Conservation (phyloP, 495 filamentous ascomycete genomes). For the Rhypophila decipiens region DNA sequence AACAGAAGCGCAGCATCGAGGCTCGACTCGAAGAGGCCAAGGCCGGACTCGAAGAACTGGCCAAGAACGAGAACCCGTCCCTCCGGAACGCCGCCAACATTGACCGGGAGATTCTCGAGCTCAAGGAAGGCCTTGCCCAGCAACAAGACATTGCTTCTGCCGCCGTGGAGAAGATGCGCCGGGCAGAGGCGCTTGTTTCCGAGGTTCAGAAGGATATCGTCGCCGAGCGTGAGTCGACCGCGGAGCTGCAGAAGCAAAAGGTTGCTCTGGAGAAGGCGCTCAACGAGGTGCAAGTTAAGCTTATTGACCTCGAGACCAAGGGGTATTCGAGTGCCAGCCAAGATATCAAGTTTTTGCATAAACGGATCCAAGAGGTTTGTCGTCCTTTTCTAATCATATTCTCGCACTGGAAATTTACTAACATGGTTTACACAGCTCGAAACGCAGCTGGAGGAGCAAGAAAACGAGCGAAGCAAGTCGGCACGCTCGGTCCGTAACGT, state of each 20-base stretch:
- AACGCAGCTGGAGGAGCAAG: conserved; percentile 79
- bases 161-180: conserved; percentile 96
- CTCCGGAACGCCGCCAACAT: conserved; percentile 87
- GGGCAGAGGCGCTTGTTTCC: conserved; percentile 77
- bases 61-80: conserved; percentile 78
- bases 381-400: conserved; percentile 1
- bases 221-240: conserved; percentile 78
- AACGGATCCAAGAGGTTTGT: conserved; percentile 89
- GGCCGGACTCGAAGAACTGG: conserved; percentile 85
- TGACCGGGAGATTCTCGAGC: conserved; percentile 82
- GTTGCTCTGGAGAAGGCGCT: conserved; percentile 80
- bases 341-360: conserved; percentile 91
- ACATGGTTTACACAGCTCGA: conserved; percentile 62
- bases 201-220: conserved; percentile 94
- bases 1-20: conserved; percentile 89
- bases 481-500: conserved; percentile 86
- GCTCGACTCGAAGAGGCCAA: conserved; percentile 81
- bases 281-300: conserved; percentile 83
- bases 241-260: conserved; percentile 86
- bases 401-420: conserved; percentile 7
- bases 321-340: conserved; percentile 89
- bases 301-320: conserved; percentile 94
- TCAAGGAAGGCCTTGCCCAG: conserved; percentile 84
- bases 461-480: conserved; percentile 67
- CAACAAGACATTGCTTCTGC: conserved; percentile 91